phyloP scores from a whole-genome alignment of 306 rosid species.

The Spatholobus suberectus region DNA sequence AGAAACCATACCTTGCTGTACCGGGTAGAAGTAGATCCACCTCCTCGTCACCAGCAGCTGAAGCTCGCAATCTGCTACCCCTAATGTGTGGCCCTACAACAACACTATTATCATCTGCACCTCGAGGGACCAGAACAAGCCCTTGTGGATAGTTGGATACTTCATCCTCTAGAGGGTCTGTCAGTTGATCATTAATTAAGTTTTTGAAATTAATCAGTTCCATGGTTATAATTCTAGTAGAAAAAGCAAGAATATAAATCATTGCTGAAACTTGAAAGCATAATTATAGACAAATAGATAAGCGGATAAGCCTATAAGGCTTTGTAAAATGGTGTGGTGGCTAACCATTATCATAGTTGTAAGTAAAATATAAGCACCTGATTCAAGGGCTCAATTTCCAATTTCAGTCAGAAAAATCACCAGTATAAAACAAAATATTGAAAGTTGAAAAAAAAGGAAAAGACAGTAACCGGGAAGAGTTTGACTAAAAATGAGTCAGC shows the following conservation, averaged over 20 bases:
- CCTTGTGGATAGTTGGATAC: constrained; percentile 84
- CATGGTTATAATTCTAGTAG: constrained; percentile 33
- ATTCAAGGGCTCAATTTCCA: too few relatives aligned
- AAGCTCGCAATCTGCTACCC: constrained; percentile 97
- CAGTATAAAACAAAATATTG: background rate
- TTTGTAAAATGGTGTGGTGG: background rate
- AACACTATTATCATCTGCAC: constrained; percentile 68
- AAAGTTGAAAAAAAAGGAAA: background rate
- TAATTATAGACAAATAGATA: constrained; percentile 1
- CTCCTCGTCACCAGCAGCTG: constrained; percentile 94
- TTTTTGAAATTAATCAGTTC: constrained; percentile 32
- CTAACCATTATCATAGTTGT: background rate
- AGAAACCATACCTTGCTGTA: constrained; percentile 85
- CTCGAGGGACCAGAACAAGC: constrained; percentile 93
- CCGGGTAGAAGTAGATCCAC: constrained; percentile 98
- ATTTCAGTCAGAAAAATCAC: background rate
- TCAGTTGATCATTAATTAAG: constrained; percentile 37
- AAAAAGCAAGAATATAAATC: constrained; percentile 17
- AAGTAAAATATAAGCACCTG: too few relatives aligned
- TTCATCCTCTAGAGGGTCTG: constrained; percentile 92
- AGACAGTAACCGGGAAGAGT: background rate
- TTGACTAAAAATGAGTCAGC: constrained; percentile 3
- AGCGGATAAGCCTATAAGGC: background rate
- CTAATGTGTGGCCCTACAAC: constrained; percentile 92
- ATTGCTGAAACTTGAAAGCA: constrained; percentile 20